These are phyloP conservation scores for Bremia lactucae DNA, from an alignment of 352 stramenopile genomes.

Conservation along the genomic window DNA sequence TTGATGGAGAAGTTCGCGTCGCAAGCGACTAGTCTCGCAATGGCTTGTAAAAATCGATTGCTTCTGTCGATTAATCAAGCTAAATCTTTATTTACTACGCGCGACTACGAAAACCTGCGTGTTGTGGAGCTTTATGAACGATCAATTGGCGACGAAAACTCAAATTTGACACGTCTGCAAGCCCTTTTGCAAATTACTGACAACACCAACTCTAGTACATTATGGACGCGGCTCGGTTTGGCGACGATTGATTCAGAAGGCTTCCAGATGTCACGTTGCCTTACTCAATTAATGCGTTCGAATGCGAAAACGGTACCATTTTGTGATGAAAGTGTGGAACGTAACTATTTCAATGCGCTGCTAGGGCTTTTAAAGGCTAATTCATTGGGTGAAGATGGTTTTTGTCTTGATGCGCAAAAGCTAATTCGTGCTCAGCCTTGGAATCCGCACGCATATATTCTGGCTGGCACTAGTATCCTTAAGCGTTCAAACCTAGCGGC, in stretches of 20 bases:
- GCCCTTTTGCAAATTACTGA: slow-evolving; percentile 17
- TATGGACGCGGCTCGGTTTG: slow-evolving; percentile 23
- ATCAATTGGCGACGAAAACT: slow-evolving; percentile 8
- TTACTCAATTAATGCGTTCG: slow-evolving; percentile 19
- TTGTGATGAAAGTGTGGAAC: slow-evolving; percentile 17
- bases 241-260: slow-evolving; percentile 28
- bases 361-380: slow-evolving; percentile 23
- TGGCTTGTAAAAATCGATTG: slow-evolving; percentile 24
- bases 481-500: slow-evolving; percentile 24
- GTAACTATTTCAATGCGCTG: slow-evolving; percentile 22
- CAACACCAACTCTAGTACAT: slow-evolving; percentile 6
- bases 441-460: slow-evolving; percentile 41
- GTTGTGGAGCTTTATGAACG: slow-evolving; percentile 38
- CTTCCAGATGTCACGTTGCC: slow-evolving; percentile 17
- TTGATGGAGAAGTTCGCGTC: slow-evolving; percentile 6
- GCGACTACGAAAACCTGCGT: slow-evolving; percentile 19
- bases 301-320: background rate
- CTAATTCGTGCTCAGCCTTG: slow-evolving; percentile 51
- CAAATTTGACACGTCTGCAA: slow-evolving; percentile 19
- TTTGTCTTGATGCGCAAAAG: slow-evolving; percentile 33
- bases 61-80: slow-evolving; percentile 16
- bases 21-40: slow-evolving; percentile 8
- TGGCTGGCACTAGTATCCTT: slow-evolving; percentile 37
- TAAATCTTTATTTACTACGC: slow-evolving; percentile 7
- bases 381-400: slow-evolving; percentile 5